Percentiles rank a stretch among this genome's conserved stretches.
Conservation (phyloP, 306 rosid species). For the Calophaca sinica region DNA sequence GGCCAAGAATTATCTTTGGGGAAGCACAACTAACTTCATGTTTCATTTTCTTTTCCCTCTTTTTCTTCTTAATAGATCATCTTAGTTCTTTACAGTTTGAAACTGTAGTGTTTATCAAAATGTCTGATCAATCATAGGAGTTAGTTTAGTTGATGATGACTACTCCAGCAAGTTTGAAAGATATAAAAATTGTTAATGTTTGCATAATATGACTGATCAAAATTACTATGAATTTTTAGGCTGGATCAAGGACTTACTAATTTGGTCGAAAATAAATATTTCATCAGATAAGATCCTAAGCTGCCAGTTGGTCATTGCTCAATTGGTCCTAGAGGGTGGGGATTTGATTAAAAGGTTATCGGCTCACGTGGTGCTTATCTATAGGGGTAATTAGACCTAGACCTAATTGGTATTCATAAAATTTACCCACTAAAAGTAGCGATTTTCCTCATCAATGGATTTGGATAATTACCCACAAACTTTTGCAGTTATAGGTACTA, state of each 20-base stretch:
- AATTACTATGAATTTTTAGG: background rate
- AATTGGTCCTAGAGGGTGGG: background rate
- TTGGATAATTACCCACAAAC: no score
- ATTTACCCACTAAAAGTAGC: background rate
- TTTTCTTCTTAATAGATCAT: conserved; percentile 13
- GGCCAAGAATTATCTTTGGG: conserved; percentile 22
- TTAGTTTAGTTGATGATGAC: background rate
- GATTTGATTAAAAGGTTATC: background rate
- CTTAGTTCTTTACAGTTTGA: background rate
- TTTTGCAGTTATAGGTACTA: no score
- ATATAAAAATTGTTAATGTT: background rate
- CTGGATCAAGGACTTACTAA: no score
- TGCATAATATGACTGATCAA: background rate
- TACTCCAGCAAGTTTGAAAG: conserved; percentile 2
- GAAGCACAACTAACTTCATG: conserved; percentile 28
- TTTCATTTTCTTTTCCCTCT: conserved; percentile 30
- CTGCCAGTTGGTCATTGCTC: conserved; percentile 15
- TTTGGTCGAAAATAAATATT: conserved; percentile 17
- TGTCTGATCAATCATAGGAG: conserved; percentile 20
- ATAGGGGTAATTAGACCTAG: background rate
- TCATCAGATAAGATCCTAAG: conserved; percentile 13
- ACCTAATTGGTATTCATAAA: background rate
- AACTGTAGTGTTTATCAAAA: conserved; percentile 10
- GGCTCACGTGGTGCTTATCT: background rate
- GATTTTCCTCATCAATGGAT: no score